Conservation (phyloP, 768 basidiomycete species). For the Austroboletus eburneus region DNA sequence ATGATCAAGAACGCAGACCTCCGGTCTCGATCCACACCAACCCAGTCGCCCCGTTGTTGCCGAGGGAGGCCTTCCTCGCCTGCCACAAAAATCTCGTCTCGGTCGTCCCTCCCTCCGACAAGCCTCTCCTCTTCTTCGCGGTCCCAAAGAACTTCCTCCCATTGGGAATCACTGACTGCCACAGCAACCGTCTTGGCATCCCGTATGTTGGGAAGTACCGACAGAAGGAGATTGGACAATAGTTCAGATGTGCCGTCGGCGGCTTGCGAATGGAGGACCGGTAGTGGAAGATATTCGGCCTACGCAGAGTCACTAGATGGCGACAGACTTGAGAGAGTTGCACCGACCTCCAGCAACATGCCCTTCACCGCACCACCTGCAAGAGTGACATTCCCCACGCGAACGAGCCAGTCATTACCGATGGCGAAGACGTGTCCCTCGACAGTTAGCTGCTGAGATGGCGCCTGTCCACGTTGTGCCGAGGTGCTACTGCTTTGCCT, state of each 20-base stretch:
- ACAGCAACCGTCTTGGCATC: constrained; percentile 77
- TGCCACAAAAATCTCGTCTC: constrained; percentile 57
- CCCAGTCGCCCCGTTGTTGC: constrained; percentile 63
- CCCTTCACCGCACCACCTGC: constrained; percentile 74
- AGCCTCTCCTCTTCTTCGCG: constrained; percentile 55
- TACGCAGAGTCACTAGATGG: constrained; percentile 24
- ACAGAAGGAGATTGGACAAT: constrained; percentile 68
- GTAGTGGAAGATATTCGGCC: constrained; percentile 82
- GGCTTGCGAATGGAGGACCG: constrained; percentile 58
- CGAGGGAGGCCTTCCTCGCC: constrained; percentile 53
- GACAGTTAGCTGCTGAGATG: constrained; percentile 62
- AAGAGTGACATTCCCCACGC: constrained; percentile 72
- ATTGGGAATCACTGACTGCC: constrained; percentile 70
- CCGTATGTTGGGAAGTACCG: constrained; percentile 66
- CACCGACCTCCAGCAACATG: constrained; percentile 75
- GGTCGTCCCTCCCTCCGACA: constrained; percentile 23
- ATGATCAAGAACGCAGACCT: constrained; percentile 77
- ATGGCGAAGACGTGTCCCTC: constrained; percentile 74
- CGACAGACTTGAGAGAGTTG: not conserved
- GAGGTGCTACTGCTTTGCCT: constrained; percentile 42
- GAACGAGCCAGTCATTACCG: constrained; percentile 77
- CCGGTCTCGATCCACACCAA: constrained; percentile 73
- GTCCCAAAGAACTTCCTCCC: constrained; percentile 79
- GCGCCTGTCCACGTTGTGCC: constrained; percentile 44
- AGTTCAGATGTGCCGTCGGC: constrained; percentile 70